phyloP scores from a whole-genome alignment of 805 yeast species.

The Monosporozyma solicola region DNA sequence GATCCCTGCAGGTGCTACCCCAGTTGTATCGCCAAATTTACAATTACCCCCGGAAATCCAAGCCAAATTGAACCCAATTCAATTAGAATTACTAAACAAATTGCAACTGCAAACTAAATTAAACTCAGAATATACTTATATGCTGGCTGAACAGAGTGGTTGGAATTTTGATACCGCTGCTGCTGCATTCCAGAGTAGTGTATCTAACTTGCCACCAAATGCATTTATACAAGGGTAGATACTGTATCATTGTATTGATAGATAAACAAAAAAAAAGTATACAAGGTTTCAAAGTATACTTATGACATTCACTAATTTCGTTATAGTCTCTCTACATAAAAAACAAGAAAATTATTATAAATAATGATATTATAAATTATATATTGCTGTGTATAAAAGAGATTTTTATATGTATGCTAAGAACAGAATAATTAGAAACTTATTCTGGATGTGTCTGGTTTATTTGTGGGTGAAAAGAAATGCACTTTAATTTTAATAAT shows the following conservation, averaged over 20 bases:
- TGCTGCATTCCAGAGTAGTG: constrained; percentile 60
- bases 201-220: constrained; percentile 47
- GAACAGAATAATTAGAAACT: not conserved
- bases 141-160: constrained; percentile 81
- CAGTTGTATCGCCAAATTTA: constrained; percentile 22
- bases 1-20: not conserved
- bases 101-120: constrained; percentile 66
- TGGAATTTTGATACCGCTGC: constrained; percentile 72
- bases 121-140: constrained; percentile 64
- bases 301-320: not conserved
- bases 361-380: not conserved
- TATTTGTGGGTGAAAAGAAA: not conserved
- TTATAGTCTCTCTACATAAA: not conserved
- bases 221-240: constrained; percentile 35
- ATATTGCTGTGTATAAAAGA: not conserved
- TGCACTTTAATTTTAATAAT: not conserved
- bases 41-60: constrained; percentile 50
- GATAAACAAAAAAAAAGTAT: not conserved
- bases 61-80: constrained; percentile 42
- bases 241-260: not conserved
- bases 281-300: not conserved
- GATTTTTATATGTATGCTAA: not conserved
- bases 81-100: constrained; percentile 56
- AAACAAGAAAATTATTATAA: not conserved
- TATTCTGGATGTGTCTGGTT: not conserved